A percentile compares a stretch with the other conserved stretches of the same genome.
These are phyloP conservation scores for Monosporascus ibericus DNA, from an alignment of 2,329 filamentous ascomycete genomes.

Conservation along the genomic window DNA sequence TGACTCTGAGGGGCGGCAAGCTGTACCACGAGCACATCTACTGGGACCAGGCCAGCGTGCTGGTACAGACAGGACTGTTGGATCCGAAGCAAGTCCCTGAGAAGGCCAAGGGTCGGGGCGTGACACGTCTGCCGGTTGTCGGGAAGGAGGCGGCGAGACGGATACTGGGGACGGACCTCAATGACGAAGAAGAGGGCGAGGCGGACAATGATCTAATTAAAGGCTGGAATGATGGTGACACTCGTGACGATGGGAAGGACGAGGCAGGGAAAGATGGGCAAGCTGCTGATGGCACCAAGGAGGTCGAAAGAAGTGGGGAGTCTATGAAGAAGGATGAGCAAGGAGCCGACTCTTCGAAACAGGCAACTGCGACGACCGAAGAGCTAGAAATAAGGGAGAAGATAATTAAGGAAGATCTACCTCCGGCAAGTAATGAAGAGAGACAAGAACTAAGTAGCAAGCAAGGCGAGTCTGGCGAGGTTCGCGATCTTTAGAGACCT, in stretches of 20 bases:
- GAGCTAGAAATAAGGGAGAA: too few species aligned
- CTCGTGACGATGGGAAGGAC: slow-evolving; percentile 9
- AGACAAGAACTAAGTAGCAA: too few species aligned
- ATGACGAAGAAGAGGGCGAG: slow-evolving; percentile 34
- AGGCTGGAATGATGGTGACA: slow-evolving; percentile 28
- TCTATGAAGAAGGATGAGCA: neutral
- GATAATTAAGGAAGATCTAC: too few species aligned
- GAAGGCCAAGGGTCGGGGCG: slow-evolving; percentile 26
- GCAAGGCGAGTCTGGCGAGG: too few species aligned
- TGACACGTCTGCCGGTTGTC: slow-evolving; percentile 32
- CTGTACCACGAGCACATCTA: slow-evolving; percentile 62
- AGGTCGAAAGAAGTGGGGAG: neutral
- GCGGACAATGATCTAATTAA: slow-evolving; percentile 36
- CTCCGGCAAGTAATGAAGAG: too few species aligned
- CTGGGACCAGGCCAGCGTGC: slow-evolving; percentile 61
- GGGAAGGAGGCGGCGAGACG: slow-evolving; percentile 33
- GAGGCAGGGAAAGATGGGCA: neutral
- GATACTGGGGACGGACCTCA: slow-evolving; percentile 26
- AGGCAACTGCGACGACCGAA: too few species aligned
- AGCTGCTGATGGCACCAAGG: neutral
- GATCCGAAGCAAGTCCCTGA: slow-evolving; percentile 32
- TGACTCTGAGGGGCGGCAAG: slow-evolving; percentile 57
- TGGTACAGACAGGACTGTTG: slow-evolving; percentile 56
- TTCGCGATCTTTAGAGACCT: too few species aligned
- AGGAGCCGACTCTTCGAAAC: neutral